A percentile compares a stretch with the other conserved stretches of the same genome.
phyloP scores from a whole-genome alignment of 139 green algal genomes.

The Nannochloris sp. region DNA sequence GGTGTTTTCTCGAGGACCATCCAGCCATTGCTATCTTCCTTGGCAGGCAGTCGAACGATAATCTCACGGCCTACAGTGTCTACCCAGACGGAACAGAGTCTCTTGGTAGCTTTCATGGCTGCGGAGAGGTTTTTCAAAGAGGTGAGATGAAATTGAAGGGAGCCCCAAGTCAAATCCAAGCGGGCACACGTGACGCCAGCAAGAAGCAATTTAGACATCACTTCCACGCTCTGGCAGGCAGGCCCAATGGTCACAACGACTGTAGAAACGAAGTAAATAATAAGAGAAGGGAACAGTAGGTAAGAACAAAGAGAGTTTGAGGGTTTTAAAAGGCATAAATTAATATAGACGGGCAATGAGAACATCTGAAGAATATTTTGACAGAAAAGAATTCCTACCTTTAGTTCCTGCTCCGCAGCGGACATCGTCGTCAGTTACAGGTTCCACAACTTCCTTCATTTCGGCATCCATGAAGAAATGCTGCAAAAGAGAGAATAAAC shows the following conservation, averaged over 20 bases:
- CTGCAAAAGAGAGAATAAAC: too few relatives aligned
- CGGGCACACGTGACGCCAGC: conserved; percentile 61
- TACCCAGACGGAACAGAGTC: conserved; percentile 71
- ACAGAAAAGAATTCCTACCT: background rate
- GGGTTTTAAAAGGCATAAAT: background rate
- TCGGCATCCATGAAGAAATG: conserved; percentile 34
- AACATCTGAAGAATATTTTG: background rate
- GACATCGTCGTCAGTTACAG: conserved; percentile 8
- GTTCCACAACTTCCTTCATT: conserved; percentile 20
- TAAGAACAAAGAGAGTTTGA: conserved; percentile 3
- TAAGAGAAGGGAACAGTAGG: background rate
- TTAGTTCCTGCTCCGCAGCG: conserved; percentile 17
- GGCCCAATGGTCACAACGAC: conserved; percentile 73
- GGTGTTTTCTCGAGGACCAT: conserved; percentile 40
- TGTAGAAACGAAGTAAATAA: conserved; percentile 1
- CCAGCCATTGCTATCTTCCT: conserved; percentile 48
- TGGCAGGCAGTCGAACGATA: conserved; percentile 14
- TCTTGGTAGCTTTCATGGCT: conserved; percentile 52
- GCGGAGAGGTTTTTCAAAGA: conserved; percentile 59
- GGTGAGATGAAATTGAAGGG: conserved; percentile 52
- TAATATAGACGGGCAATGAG: background rate
- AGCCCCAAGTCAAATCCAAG: conserved; percentile 70
- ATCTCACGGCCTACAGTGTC: conserved; percentile 65
- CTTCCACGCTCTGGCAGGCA: conserved; percentile 49
- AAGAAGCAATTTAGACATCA: conserved; percentile 50